These are phyloP conservation scores for Neurospora sublineolata DNA, from an alignment of 495 filamentous ascomycete species.

Conservation along the genomic window DNA sequence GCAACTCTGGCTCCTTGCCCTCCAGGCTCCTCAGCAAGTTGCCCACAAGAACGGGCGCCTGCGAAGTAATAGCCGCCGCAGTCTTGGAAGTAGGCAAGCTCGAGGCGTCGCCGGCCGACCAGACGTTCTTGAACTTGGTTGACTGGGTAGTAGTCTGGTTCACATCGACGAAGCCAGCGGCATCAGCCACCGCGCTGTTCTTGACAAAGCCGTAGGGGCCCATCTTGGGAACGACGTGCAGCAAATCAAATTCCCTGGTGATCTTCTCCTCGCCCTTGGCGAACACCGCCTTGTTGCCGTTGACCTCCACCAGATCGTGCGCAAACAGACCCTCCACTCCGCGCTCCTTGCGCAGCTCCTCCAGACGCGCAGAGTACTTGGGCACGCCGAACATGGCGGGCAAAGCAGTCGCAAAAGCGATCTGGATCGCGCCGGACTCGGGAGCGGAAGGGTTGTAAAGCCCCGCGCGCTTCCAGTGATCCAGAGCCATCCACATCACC, in stretches of 20 bases:
- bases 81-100: conserved; percentile 59
- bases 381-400: conserved; percentile 58
- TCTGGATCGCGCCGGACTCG: conserved; percentile 39
- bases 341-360: conserved; percentile 49
- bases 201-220: conserved; percentile 48
- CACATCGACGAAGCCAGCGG: conserved; percentile 54
- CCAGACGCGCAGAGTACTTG: conserved; percentile 52
- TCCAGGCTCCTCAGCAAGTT: conserved; percentile 43
- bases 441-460: conserved; percentile 39
- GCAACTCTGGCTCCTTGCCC: conserved; percentile 39
- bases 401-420: conserved; percentile 51
- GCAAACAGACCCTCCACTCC: conserved; percentile 55
- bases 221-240: conserved; percentile 55
- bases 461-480: conserved; percentile 51
- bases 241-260: conserved; percentile 43
- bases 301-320: conserved; percentile 52
- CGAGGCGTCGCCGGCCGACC: conserved; percentile 58
- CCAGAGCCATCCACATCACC: conserved; percentile 59
- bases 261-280: conserved; percentile 35
- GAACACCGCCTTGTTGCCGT: conserved; percentile 44
- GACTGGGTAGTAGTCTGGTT: conserved; percentile 48
- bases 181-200: conserved; percentile 45
- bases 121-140: conserved; percentile 53
- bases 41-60: conserved; percentile 48
- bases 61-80: conserved; percentile 51